Evolutionary conservation across 2,329 filamentous ascomycete species (phyloP), one percentile per base, ranked within the genome.

Genomic region (Beauveria scarabaeidicola): DNA sequence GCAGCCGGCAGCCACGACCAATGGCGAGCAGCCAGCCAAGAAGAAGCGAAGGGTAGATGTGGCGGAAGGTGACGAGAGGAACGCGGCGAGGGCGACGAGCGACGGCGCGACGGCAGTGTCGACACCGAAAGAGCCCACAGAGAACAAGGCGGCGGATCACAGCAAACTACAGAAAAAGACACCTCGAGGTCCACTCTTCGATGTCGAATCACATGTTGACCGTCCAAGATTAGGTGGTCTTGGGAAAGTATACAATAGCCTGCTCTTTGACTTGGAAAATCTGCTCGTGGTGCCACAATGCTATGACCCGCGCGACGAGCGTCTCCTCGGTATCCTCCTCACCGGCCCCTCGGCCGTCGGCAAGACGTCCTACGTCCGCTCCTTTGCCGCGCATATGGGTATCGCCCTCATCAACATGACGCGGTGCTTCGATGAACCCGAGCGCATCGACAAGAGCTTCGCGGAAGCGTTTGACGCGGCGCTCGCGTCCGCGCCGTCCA

Each of bases 291-390:
- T 53, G 13, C 64, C 67, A 2, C 64, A 67, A 8, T 21, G 64
- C 9, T 67, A 65, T 47, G 59, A 61, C 9, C 21, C 48, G 13
- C 61, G 61, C 4, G 44, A 52, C 6, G 60, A 64, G n/a, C 63
- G 58, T 19, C 57, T 61, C 0, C 61, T 67, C 0, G 89, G 89
- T 53, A 84, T 94, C 17, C 72, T 94, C 3, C 74, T 95, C 1
- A 88, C 92, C 65, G 90, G 90, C 0, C 90, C 90, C 0, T 84
- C 88, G 1, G 90, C 90, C 19, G 91, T 88, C 63, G 90, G 90
- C 63, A 94, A 95, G 71, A 90, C 86, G 0, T 86, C 90, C 70
- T 81, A 93, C 51, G 85, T 90, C 7, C 83, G 87, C 66, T 87
- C 86, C 1, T 84, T 90, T 63, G 90, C 90, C 1, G 85, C 87